phyloP scores from a whole-genome alignment of 352 stramenopile species.

The Hyphochytrium catenoides region DNA sequence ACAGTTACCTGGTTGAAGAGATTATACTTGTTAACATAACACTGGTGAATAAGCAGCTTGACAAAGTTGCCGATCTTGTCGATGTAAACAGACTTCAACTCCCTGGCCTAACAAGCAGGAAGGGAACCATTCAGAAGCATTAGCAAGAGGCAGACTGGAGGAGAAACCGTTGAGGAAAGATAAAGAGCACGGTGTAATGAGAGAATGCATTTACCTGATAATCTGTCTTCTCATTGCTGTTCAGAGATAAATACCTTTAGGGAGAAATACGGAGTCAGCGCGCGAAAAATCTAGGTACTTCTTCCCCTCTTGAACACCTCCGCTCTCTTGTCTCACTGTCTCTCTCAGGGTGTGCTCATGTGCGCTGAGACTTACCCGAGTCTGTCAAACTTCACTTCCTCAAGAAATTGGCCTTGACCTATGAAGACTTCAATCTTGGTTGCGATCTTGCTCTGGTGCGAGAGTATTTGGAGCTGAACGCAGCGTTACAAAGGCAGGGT shows the following conservation, averaged over 20 bases:
- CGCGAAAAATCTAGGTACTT: no score
- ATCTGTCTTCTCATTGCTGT: constrained; percentile 13
- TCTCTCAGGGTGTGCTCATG: no score
- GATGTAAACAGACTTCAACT: constrained; percentile 78
- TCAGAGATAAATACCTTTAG: constrained; percentile 18
- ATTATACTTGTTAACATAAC: constrained; percentile 66
- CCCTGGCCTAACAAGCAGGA: constrained; percentile 31
- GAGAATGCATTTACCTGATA: constrained; percentile 10
- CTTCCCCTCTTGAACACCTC: no score
- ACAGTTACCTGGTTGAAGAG: constrained; percentile 61
- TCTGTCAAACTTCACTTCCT: constrained; percentile 30
- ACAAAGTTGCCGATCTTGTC: constrained; percentile 49
- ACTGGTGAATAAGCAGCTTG: constrained; percentile 64
- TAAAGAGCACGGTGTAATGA: not conserved
- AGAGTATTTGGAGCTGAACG: constrained; percentile 49
- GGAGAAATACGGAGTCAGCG: no score
- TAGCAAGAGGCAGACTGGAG: not conserved
- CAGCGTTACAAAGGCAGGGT: not conserved
- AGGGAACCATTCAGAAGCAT: no score
- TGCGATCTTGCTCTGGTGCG: constrained; percentile 71
- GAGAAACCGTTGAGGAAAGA: not conserved
- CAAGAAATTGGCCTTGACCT: constrained; percentile 16
- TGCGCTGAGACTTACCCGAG: constrained; percentile 44
- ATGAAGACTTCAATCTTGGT: constrained; percentile 78
- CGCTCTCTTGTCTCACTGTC: no score